A percentile compares a stretch with the other conserved stretches of the same genome.
phyloP scores from a whole-genome alignment of 108 stramenopile genomes.

The Mediolabrus comicus region DNA sequence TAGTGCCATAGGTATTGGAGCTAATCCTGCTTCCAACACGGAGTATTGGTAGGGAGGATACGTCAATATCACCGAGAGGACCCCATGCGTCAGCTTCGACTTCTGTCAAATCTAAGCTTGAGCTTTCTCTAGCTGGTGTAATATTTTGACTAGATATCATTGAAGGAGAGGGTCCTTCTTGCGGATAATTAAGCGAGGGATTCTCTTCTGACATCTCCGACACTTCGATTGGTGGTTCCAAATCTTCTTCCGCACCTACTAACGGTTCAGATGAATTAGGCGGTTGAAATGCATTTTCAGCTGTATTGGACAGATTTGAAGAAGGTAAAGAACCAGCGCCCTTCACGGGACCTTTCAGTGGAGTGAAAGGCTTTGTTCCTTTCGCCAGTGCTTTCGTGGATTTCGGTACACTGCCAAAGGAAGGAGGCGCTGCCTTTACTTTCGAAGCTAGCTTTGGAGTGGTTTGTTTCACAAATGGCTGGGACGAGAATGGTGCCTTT shows the following conservation, averaged over 20 bases:
- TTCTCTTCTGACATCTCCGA: no score
- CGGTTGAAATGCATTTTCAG: background rate
- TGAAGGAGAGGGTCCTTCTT: no score
- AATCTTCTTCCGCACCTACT: no score
- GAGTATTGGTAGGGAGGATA: slow-evolving; percentile 19
- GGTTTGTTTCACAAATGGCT: no score
- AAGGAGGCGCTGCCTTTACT: background rate
- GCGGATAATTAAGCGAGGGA: no score
- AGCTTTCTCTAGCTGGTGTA: background rate
- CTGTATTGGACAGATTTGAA: background rate
- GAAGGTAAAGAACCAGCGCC: no score
- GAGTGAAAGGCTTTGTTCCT: background rate
- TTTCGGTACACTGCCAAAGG: background rate
- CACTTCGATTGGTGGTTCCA: background rate
- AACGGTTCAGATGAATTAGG: no score
- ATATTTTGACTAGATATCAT: background rate
- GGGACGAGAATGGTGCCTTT: background rate
- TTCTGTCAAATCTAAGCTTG: background rate
- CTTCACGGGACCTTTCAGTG: background rate
- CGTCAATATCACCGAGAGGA: slow-evolving; percentile 6
- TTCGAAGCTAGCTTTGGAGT: no score
- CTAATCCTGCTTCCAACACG: slow-evolving; percentile 49
- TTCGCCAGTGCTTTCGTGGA: background rate
- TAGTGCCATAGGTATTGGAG: slow-evolving; percentile 65
- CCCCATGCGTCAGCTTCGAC: background rate